Base-by-base conservation (phyloP, 495 filamentous ascomycete species). In the Aspergillus affinis region DNA sequence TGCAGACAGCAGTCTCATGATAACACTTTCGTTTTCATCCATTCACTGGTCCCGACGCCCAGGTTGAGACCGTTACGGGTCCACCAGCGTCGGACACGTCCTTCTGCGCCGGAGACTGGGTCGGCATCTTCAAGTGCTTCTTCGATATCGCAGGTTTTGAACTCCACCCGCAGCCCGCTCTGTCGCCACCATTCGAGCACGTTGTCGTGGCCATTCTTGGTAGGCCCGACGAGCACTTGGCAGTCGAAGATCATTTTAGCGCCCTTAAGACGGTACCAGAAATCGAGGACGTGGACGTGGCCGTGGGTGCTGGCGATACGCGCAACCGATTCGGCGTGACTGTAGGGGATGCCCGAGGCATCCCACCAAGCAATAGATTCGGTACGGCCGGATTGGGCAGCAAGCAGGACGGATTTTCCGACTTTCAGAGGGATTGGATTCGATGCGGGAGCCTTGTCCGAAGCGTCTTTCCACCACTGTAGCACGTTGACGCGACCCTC, bases 121-220 rank as follows among this genome's bases (percentile, higher is more conserved):
- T 89, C 79, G 20, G 87, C 87, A 67, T 96, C 92, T 70, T 97
- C 93, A 57, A 97, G 77, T 10, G 93, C 92, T 74, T 96, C 93
- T 70, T 97, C 92, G 61, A 97, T 91, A 76, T 96, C 91, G 63
- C 92, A 96, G 9, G 92, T 95, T 75, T 93, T 93, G 69, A 96
- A 97, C 72, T 96, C 91, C 13, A 96, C 92, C 12, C 80, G 76
- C 45, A 90, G 81, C 0, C 88, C 88, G 61, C 87, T 90, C 51
- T 76, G 73, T 60, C 88, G 89, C 93, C 93, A 97, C 92, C 92
- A 97, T 68, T 96, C 90, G 15, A 97, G 72, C 29, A 96, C 90
- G 20, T 86, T 81, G 19, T 89, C 86, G 68, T 93, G 89, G 3
- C 90, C 91, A 58, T 92, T 92, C 69, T 90, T 92, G 8, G 93